These are phyloP conservation scores for Eimeria falciformis DNA, from an alignment of 169 alveolate species.

Conservation along the genomic window DNA sequence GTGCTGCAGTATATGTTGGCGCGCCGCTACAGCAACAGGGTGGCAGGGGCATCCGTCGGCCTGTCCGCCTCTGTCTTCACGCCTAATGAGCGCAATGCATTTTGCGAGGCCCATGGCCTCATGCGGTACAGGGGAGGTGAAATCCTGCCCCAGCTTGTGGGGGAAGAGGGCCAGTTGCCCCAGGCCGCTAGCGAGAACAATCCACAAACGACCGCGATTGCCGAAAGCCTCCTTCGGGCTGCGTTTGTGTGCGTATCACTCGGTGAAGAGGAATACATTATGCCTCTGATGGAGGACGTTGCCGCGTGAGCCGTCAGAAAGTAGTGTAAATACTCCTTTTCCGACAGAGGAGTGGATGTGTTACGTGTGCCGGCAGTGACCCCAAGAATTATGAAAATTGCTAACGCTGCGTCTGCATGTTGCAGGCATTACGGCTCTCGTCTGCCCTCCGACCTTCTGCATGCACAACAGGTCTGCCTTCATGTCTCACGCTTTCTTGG, in stretches of 20 bases:
- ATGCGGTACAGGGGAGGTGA: constrained; percentile 72
- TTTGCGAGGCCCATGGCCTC: constrained; percentile 45
- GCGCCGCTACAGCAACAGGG: constrained; percentile 70
- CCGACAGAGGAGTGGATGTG: no score
- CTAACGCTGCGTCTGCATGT: not conserved
- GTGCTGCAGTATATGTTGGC: constrained; percentile 61
- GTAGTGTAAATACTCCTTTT: no score
- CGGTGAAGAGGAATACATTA: constrained; percentile 68
- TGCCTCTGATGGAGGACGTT: constrained; percentile 70
- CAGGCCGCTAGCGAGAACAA: not conserved
- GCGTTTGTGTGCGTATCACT: constrained; percentile 66
- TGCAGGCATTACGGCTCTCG: constrained; percentile 56
- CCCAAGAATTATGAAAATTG: no score
- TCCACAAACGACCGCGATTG: constrained; percentile 3
- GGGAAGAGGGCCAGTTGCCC: constrained; percentile 5
- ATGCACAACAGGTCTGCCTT: constrained; percentile 76
- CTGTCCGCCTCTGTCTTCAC: not conserved
- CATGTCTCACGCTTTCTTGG: constrained; percentile 21
- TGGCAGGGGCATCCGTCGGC: not conserved
- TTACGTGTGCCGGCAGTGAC: no score
- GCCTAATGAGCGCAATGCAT: constrained; percentile 56
- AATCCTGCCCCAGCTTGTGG: constrained; percentile 5
- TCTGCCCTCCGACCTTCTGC: constrained; percentile 72
- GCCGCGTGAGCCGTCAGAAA: constrained; percentile 27
- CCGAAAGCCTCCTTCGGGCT: constrained; percentile 63